These are phyloP conservation scores for Casaregolazyma lundiana DNA, from an alignment of 1,139 yeast species.

Conservation along the genomic window DNA sequence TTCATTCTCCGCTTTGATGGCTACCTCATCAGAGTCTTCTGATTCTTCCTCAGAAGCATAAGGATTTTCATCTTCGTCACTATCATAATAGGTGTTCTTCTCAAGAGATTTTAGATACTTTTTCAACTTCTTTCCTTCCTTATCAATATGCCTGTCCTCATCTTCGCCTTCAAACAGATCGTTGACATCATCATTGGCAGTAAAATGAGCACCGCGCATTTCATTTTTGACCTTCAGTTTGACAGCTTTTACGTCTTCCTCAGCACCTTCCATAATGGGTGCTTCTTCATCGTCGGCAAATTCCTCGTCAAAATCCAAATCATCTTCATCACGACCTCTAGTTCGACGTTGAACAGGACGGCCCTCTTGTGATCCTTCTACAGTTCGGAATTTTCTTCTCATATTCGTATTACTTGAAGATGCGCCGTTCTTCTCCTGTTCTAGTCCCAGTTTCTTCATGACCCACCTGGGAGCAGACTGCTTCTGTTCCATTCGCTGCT, in stretches of 20 bases:
- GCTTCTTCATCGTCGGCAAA: slow-evolving; percentile 99
- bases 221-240: slow-evolving; percentile 86
- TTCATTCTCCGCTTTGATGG: slow-evolving; percentile 22
- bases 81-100: slow-evolving; percentile 82
- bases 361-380: slow-evolving; percentile 42
- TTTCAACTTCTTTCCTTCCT: slow-evolving; percentile 82
- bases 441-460: slow-evolving; percentile 82
- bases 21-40: slow-evolving; percentile 23
- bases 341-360: slow-evolving; percentile 13
- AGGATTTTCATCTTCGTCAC: slow-evolving; percentile 82
- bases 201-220: slow-evolving; percentile 73
- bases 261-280: slow-evolving; percentile 95
- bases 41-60: slow-evolving; percentile 61
- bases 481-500: slow-evolving; percentile 81
- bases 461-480: slow-evolving; percentile 88
- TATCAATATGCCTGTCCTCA: slow-evolving; percentile 73
- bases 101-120: slow-evolving; percentile 84
- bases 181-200: slow-evolving; percentile 52
- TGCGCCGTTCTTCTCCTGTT: slow-evolving; percentile 32
- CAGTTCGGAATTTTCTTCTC: slow-evolving; percentile 50
- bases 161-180: slow-evolving; percentile 56
- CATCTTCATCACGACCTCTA: slow-evolving; percentile 47
- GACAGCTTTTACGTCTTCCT: slow-evolving; percentile 86
- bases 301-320: slow-evolving; percentile 91
- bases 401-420: slow-evolving; percentile 16